A percentile compares a stretch with the other conserved stretches of the same genome.
Conservation (phyloP, 768 basidiomycete genomes). For the Leccinum disarticulatum region DNA sequence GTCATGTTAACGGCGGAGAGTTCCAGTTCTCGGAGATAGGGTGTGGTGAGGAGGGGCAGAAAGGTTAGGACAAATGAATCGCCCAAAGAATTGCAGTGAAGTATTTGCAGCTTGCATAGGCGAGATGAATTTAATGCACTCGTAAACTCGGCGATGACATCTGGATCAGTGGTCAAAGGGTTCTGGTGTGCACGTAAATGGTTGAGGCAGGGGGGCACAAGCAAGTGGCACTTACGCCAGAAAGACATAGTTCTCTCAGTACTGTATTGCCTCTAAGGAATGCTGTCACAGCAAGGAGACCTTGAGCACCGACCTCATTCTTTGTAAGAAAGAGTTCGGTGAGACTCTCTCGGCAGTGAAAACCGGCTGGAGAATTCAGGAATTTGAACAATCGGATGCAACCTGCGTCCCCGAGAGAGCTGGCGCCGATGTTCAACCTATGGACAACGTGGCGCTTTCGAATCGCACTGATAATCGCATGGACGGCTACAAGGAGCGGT, state of each 20-base stretch:
- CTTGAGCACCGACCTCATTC: slow-evolving; percentile 54
- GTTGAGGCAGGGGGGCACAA: slow-evolving; percentile 12
- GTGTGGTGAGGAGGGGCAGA: slow-evolving; percentile 49
- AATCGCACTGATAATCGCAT: slow-evolving; percentile 48
- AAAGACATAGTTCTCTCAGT: slow-evolving; percentile 53
- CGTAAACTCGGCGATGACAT: slow-evolving; percentile 40
- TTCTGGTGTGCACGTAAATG: slow-evolving; percentile 35
- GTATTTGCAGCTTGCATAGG: slow-evolving; percentile 50
- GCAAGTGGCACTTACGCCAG: slow-evolving; percentile 45
- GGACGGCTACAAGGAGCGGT: slow-evolving; percentile 41
- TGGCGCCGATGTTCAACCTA: slow-evolving; percentile 55
- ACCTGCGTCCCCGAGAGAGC: slow-evolving; percentile 57
- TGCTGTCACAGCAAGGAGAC: slow-evolving; percentile 51
- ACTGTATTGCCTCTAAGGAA: slow-evolving; percentile 49
- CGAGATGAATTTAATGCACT: slow-evolving; percentile 54
- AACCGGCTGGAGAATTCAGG: slow-evolving; percentile 48
- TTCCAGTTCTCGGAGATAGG: slow-evolving; percentile 51
- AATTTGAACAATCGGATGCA: slow-evolving; percentile 54
- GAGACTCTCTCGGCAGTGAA: slow-evolving; percentile 40
- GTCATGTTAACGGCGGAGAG: slow-evolving; percentile 54
- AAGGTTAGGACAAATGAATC: slow-evolving; percentile 51
- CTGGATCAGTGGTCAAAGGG: slow-evolving; percentile 37
- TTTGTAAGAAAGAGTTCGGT: slow-evolving; percentile 57
- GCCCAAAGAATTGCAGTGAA: slow-evolving; percentile 47
- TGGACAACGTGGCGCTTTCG: slow-evolving; percentile 46